Base-by-base conservation (phyloP, 768 basidiomycete species). In the Chalciporus piperatus region DNA sequence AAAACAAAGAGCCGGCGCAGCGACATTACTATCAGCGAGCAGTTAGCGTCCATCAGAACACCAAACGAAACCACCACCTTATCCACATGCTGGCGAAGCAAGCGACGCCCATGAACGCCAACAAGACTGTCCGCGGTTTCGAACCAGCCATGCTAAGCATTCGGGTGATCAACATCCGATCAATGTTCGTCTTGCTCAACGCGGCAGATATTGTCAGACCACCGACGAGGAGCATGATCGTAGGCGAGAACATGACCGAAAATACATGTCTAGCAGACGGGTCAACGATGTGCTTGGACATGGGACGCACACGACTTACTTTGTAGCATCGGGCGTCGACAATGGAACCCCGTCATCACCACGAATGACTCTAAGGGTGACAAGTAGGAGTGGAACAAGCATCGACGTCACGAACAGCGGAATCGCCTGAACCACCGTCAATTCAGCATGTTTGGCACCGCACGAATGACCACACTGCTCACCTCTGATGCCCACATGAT, bases 81-180 rank as follows among this genome's bases (percentile, higher is more conserved):
- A 99, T 98, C 97, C 94, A 98, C 96, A 98, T 99, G 70, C 91
- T 94, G 3, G 95, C 93, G 66, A 99, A 99, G 64, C 94, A 98
- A 2, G 94, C 89, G 16, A 99, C 94, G 40, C 76, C 83, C 97
- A 98, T 98, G 68, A 98, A 91, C 0, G 92, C 87, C 41, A 99
- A 79, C 8, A 99, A 74, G 4, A 99, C 95, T 0, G 80, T 86
- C 54, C 82, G 84, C 2, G 96, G 97, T 48, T 79, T 79, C 11
- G 92, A 86, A 5, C 97, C 96, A 7, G 97, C 97, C 45, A 98
- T 76, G 62, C 85, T 87, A 47, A 99, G 79, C 38, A 98, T 84
- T 25, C 89, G 82, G 4, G 94, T 95, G 55, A 98, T 94, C 43
- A 98, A 68, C 50, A 98, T 82, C 20, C 87, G 82, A 72, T 98